Evolutionary conservation across 1,284 basidiomycete genomes (phyloP).

Genomic region (Pseudozyma sp.): DNA sequence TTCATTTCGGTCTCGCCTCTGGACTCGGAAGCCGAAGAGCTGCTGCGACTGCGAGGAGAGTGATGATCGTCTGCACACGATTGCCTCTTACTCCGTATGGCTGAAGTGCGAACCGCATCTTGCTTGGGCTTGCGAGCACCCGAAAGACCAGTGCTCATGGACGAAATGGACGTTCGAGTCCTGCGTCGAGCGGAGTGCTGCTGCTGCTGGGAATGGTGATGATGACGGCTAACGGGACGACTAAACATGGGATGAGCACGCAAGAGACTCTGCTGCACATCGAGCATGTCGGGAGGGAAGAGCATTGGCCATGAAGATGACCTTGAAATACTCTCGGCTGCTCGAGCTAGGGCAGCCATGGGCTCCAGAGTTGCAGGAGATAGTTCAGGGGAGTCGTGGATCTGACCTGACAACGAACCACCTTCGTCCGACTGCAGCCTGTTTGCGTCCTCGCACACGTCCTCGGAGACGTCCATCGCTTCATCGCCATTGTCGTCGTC

Average conservation of each 20-base stretch:
- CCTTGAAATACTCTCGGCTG: neutral
- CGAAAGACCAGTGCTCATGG: neutral
- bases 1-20: neutral
- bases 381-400: neutral
- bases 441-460: neutral
- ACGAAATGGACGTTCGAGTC: neutral
- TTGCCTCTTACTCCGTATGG: neutral
- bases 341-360: conserved; percentile 1
- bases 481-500: neutral
- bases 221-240: neutral
- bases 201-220: neutral
- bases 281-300: neutral
- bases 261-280: neutral
- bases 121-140: neutral
- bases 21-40: conserved; percentile 1
- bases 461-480: neutral
- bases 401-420: neutral
- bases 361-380: neutral
- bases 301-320: neutral
- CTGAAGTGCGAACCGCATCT: neutral
- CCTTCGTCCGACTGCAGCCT: neutral
- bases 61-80: neutral
- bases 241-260: neutral
- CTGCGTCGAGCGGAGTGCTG: neutral
- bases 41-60: neutral